Percentiles rank a stretch among this genome's conserved stretches.
phyloP scores from a whole-genome alignment of 192 early-diverging fungal species.

The Coemansia sp. region DNA sequence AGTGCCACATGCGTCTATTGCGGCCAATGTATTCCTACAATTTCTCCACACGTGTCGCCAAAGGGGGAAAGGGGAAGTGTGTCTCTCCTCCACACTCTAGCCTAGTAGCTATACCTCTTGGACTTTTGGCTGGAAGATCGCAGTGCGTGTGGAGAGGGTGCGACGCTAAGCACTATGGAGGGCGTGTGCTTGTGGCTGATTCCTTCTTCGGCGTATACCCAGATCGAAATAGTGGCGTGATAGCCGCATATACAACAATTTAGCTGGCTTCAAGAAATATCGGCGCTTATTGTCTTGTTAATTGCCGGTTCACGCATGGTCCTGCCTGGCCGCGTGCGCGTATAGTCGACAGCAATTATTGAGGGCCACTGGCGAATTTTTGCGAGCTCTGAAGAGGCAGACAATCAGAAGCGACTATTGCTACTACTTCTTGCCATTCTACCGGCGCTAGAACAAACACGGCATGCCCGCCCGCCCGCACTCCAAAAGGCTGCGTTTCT shows the following conservation, averaged over 20 bases:
- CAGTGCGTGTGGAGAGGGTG: not conserved
- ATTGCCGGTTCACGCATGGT: conserved; percentile 6
- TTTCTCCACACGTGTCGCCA: not conserved
- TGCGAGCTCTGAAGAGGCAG: not conserved
- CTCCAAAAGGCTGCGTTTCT: not conserved
- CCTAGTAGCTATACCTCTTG: not conserved
- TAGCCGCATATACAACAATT: not conserved
- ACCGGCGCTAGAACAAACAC: conserved; percentile 2
- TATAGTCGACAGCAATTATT: not conserved
- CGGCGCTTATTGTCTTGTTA: not conserved
- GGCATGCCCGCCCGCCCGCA: not conserved
- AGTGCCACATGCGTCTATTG: not conserved
- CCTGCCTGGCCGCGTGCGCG: not conserved
- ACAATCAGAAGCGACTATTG: not conserved
- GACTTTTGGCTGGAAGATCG: not conserved
- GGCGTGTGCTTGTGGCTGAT: not conserved
- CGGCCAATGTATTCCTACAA: not conserved
- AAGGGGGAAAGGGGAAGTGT: not conserved
- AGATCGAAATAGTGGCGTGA: conserved; percentile 6
- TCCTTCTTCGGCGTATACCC: not conserved
- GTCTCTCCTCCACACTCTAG: not conserved
- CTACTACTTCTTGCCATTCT: conserved; percentile 9
- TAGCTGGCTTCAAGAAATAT: not conserved
- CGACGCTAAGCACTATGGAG: not conserved
- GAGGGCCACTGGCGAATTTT: not conserved